Evolutionary conservation across 768 basidiomycete species (phyloP), one percentile per base, ranked within the genome.

Genomic region (Heimioporus sp.): DNA sequence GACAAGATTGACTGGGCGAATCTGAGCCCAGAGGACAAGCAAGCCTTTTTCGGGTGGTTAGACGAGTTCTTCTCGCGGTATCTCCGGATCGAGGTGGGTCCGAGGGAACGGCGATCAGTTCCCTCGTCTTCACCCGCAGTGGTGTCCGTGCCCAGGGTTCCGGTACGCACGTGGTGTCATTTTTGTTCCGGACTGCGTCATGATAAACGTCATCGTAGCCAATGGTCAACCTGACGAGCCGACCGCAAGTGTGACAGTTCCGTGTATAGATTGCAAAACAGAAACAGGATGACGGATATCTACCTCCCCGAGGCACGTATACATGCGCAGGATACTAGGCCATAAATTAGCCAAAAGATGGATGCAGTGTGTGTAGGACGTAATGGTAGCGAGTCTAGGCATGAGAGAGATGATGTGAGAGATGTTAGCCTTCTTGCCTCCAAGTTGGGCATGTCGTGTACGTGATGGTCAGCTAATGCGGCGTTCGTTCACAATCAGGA

Each of bases 41-140:
- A 80, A 30, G 80, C 73, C 21, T 87, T 92, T 62, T 92, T 91
- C 66, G 68, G 69, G 53, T 91, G 89, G 88, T 73, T 92, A 19
- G 89, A 92, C 63, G 89, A 90, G 60, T 91, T 85, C 69, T 92
- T 92, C 60, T 76, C 80, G 15, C 74, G 76, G 32, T 72, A 71
- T 44, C 65, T 75, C 19, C 58, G 65, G 20, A 64, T 68, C 21
- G 54, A 57, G 45, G 19, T 70, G 35, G 36, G 59, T 46, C 55
- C 63, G 3, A 49, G 54, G 16, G 32, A 34, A 35, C 42, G 32
- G 35, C 15, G 24, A 45, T 2, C 39, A 4, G 44, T 10, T 28
- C 5, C 24, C 24, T 28, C 24, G 11, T n/a, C 36, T 9, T 13
- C 31, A 39, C 16, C 36, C 2, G 32, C 21, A 3, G 19, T 10